Evolutionary conservation across 805 yeast genomes (phyloP).

Genomic region (Hanseniaspora guilliermondii): DNA sequence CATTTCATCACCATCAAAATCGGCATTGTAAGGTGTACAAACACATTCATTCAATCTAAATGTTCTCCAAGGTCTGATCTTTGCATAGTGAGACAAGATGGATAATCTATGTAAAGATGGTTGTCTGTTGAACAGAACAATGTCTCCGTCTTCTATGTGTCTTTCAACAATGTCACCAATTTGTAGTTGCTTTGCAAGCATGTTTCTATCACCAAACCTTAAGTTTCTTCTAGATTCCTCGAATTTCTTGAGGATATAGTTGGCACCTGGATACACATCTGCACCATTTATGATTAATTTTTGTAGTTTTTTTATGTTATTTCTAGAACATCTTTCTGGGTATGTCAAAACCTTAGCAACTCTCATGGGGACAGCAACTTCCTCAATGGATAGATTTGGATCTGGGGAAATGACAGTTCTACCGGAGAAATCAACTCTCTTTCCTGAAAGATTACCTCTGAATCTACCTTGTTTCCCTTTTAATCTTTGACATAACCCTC

Average conservation of each 20-base stretch:
- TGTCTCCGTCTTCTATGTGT: conserved; percentile 93
- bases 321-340: conserved; percentile 87
- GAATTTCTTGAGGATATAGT: conserved; percentile 68
- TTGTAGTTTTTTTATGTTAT: conserved; percentile 69
- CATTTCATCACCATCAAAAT: conserved; percentile 99
- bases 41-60: conserved; percentile 96
- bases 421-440: conserved; percentile 96
- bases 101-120: conserved; percentile 94
- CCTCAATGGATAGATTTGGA: conserved; percentile 87
- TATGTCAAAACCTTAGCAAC: conserved; percentile 92
- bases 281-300: conserved; percentile 73
- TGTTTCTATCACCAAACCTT: conserved; percentile 73
- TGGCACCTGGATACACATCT: conserved; percentile 88
- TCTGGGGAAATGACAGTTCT: conserved; percentile 98
- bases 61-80: conserved; percentile 95
- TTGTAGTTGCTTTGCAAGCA: conserved; percentile 60
- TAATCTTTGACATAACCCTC: conserved; percentile 93
- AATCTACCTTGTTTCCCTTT: conserved; percentile 99
- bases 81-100: conserved; percentile 89
- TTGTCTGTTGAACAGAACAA: conserved; percentile 91
- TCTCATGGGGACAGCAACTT: conserved; percentile 95
- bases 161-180: conserved; percentile 93
- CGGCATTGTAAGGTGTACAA: conserved; percentile 98
- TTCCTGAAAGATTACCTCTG: conserved; percentile 95
- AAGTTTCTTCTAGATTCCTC: conserved; percentile 80